Base-by-base conservation (phyloP, 768 basidiomycete species). In the Russula abietina region DNA sequence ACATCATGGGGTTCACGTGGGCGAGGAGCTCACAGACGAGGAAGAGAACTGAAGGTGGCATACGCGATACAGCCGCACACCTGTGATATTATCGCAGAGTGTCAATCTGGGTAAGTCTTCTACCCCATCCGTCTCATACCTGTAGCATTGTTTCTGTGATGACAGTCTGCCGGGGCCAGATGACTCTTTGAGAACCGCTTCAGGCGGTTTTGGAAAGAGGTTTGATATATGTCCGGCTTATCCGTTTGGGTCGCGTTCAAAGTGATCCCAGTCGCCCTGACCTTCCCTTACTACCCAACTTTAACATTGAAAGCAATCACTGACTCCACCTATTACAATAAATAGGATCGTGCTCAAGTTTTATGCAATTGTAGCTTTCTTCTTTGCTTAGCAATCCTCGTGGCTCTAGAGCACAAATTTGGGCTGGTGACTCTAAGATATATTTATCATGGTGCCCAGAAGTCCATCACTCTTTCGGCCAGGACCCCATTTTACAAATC, bases 21-120 rank as follows among this genome's bases (percentile, higher is more conserved):
- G 87, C 19, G 96, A 95, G 61, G 92, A 94, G 70, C 75, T 98
- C 65, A 98, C 96, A 3, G 93, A 94, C 24, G 85, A 85, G 8
- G 84, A 83, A 11, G 81, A 84, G 2, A 79, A 81, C 2, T 66
- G 55, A 66, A 41, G 48, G 49, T 45, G 36, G 41, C 24, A 28
- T 22, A 7, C 49, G n/a, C 33, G 50, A 19, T 33, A 30, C 28
- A 24, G 3, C 5, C 16, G 19, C 5, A 4, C 26, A 45, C 39
- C 26, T 24, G 6, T 28, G 36, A 36, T 36, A 24, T 16, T 43
- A 2, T 46, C 24, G 22, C 24, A 26, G 38, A 48, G 24, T 24
- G 28, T 38, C 19, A 19, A 19, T 9, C 46, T 41, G 22, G 59
- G 62, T 67, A 66, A 57, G 61, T 30, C 12, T n/a, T 66, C 66